Conservation (phyloP, 2,329 filamentous ascomycete species). For the Colletotrichum euphorbiae region DNA sequence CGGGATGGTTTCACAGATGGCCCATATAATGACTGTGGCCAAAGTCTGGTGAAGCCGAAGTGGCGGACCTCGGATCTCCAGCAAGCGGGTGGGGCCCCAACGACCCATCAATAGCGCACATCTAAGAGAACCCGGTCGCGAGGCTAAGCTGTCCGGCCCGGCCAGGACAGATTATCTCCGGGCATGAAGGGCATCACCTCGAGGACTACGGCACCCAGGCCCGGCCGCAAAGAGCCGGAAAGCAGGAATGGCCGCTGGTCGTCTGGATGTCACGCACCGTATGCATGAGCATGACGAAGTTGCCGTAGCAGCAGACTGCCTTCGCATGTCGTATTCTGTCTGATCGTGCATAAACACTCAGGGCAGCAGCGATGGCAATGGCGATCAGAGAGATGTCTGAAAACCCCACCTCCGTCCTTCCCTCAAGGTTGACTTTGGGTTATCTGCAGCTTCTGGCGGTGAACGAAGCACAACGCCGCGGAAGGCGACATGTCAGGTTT, state of each 20-base stretch:
- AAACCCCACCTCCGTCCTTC: neutral
- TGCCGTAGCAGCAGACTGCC: constrained; percentile 3
- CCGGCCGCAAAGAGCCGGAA: neutral
- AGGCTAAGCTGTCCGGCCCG: constrained; percentile 22
- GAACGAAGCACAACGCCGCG: neutral
- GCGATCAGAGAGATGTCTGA: neutral
- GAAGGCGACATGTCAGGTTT: constrained; percentile 1
- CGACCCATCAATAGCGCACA: constrained; percentile 8
- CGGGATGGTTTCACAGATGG: neutral
- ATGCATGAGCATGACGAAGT: neutral
- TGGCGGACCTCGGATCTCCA: constrained; percentile 2
- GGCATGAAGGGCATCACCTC: neutral
- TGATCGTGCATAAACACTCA: neutral
- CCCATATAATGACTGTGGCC: too few species aligned
- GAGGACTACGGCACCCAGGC: neutral
- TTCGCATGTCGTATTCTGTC: neutral
- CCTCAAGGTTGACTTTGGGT: neutral
- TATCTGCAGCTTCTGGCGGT: neutral
- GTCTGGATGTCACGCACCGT: neutral
- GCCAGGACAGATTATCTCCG: neutral
- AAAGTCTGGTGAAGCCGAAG: neutral
- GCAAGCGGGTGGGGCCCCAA: constrained; percentile 1
- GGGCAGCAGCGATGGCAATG: neutral
- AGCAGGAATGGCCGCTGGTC: constrained; percentile 1
- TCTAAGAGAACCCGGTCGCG: neutral